Evolutionary conservation across 805 yeast genomes (phyloP), one percentile per base, ranked within the genome.

Genomic region (Maudiozyma bulderi): DNA sequence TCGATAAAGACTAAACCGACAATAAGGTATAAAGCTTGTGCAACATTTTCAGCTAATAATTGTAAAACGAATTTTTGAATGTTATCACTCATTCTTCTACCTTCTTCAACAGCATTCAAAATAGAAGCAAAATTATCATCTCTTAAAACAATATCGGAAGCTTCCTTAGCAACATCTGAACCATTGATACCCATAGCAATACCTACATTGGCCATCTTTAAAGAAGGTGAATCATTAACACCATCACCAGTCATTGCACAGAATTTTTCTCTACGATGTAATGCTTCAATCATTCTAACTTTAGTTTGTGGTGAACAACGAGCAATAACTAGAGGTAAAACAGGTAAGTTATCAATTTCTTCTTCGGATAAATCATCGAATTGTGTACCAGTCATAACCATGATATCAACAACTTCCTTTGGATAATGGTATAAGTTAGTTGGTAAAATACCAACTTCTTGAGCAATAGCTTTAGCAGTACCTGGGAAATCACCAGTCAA

Each of bases 211-310:
- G 98, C 97, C 64, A 89, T 75, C 63, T 91, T 90, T 59, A 91
- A 76, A 13, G 97, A 96, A 13, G 98, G 98, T 0, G 98, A 96
- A 71, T 90, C 98, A 64, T 90, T 90, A 26, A 91, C 96, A 68
- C 98, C 98, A 67, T 90, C 98, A 59, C 99, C 99, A n/a, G 98
- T 90, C 96, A 91, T 90, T 14, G 97, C 98, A 51, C 93, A 97
- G 53, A 90, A 82, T 64, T 89, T 95, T 35, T 95, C 95, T 61
- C 95, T 78, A 62, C 80, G 77, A 65, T 90, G 95, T 54, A 90
- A 73, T 0, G 96, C 96, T 61, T 84, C 81, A 29, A 89, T 95
- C 71, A 89, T 90, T 50, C 86, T 75, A 48, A 90, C 88, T 63
- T 89, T 89, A 61, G 91, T 95, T 61, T 88, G 95, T 1, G 97